Base-by-base conservation (phyloP, 1,284 basidiomycete species). In the Ganoderma meredithae region DNA sequence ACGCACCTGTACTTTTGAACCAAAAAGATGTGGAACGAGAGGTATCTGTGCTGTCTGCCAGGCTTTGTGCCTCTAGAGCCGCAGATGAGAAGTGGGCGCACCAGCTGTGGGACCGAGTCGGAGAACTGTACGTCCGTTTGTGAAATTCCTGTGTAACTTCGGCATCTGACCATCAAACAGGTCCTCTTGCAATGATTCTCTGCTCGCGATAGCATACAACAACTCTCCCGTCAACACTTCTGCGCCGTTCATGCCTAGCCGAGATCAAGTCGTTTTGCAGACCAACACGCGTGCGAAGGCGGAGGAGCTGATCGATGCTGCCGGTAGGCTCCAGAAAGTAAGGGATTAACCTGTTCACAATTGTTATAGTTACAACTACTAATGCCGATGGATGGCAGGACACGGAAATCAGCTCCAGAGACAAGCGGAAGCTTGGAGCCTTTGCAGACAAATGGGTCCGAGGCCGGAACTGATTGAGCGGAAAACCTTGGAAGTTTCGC, bases 181-280 rank as follows among this genome's bases (percentile, higher is more conserved):
- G 17, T 64, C 66, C 3, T 31, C 33, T 6, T 60, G 58, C 33
- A 69, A 69, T 19, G 65, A 63, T 3, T 62, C 72, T 12, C 61
- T 78, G 9, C 43, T 76, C 0, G 62, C 72, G 12, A 55, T 69
- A 3, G 61, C 72, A 17, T 77, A 78, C 60, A 61, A 69, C 1
- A 71, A 78, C 49, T 70, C 76, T 0, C 75, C 76, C 0, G 66
- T 75, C 31, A 76, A 76, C 44, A 78, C 76, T 3, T 78, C 76
- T 0, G 68, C 73, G 19, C 76, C 77, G 0, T 79, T 77, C 65
- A 62, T 68, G 7, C 65, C 68, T 10, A 40, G 65, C 15, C n/a
- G 49, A 1, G 67, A 43, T 1, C 60, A 72, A 31, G 64, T 19
- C 1, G 31, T 65, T 12, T 25, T 76, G n/a, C 63, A 66, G 12